Evolutionary conservation across 352 stramenopile species (phyloP), one percentile per base, ranked within the genome.

Genomic region (Pseudoperonospora humuli): DNA sequence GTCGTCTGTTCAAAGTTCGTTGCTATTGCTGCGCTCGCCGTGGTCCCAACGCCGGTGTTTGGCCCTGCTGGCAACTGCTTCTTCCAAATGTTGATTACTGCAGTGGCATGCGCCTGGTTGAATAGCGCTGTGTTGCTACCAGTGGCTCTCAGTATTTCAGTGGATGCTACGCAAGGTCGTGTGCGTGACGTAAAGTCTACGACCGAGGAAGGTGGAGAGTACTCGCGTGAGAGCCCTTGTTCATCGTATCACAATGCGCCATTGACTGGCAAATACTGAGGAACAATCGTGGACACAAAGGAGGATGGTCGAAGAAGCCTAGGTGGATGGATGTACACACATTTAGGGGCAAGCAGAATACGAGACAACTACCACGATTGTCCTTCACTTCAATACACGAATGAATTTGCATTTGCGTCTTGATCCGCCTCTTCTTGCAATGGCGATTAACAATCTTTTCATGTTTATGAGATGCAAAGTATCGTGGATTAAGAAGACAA

Each of bases 81-180:
- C 41, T 81, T 76, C 32, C 54, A 54, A 19, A 71, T 64, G 34
- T 42, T 77, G 39, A 51, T 78, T 40, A 48, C 55, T 28, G 64
- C 59, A 19, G 59, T 65, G 2, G 36, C 70, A 33, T 63, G 52
- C 32, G 51, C 60, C 5, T 63, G 70, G 29, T 14, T 72, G 21
- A 69, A 72, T 24, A 50, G 46, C 39, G 50, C 45, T 17, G 43
- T 69, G 36, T 37, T 72, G 31, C 44, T 81, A 1, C 69, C 69
- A 15, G 69, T 81, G 18, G 45, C 38, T 6, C 49, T 81, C 20
- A 81, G 69, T 39, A 50, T 81, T 37, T 35, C 45, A 37, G 63
- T 69, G 19, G 66, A 81, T 55, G 41, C 65, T 2, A 56, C 38
- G 8, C 54, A 75, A 57, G 57, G 46, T n/a, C 61, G 55, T 9